Conservation (phyloP, 2,329 filamentous ascomycete genomes). For the Bimuria novae-zelandiae region DNA sequence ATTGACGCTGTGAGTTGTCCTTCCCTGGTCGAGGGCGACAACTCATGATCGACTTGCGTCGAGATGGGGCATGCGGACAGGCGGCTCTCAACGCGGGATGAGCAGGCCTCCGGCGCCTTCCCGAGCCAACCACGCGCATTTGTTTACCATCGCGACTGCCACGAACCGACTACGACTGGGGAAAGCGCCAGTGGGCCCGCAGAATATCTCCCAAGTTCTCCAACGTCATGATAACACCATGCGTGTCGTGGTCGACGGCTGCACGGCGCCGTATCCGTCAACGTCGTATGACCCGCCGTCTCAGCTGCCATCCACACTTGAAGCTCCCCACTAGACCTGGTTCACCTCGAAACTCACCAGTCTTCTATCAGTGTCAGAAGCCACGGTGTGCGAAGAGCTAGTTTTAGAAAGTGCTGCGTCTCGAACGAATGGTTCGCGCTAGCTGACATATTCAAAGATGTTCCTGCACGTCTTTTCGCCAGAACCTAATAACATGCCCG, state of each 20-base stretch:
- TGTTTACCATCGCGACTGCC: background rate
- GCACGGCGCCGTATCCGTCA: background rate
- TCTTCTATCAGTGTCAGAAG: too few species aligned
- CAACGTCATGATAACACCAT: background rate
- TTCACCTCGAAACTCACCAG: background rate
- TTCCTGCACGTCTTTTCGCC: too few species aligned
- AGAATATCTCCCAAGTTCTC: background rate
- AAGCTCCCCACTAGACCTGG: background rate
- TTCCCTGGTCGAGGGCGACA: background rate
- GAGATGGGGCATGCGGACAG: too few species aligned
- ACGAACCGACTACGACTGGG: background rate
- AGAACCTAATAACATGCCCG: too few species aligned
- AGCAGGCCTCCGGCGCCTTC: background rate
- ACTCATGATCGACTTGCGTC: background rate
- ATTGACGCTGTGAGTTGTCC: conserved; percentile 2
- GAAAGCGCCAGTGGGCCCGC: background rate
- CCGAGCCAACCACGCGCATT: background rate
- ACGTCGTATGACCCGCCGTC: conserved; percentile 1
- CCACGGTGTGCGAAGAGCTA: too few species aligned
- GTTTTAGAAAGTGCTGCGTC: too few species aligned
- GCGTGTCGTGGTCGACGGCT: background rate
- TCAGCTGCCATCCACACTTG: background rate
- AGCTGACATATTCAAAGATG: too few species aligned
- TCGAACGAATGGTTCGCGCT: too few species aligned
- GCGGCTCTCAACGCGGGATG: conserved; percentile 1